These are phyloP conservation scores for Pyrenophora graminea DNA, from an alignment of 2,329 filamentous ascomycete species.

Conservation along the genomic window DNA sequence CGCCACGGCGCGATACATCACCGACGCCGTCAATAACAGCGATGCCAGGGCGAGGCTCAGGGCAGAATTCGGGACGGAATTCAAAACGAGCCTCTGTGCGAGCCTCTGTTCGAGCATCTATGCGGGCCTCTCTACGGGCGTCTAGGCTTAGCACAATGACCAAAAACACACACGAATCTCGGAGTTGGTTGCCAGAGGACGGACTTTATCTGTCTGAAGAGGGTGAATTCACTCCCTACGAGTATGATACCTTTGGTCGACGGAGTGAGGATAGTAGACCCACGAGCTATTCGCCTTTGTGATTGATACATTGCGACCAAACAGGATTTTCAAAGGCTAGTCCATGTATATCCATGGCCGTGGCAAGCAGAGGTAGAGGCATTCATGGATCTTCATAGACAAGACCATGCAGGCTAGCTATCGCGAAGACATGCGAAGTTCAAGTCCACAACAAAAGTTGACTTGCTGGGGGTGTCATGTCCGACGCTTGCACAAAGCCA, in stretches of 20 bases:
- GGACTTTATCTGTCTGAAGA: slow-evolving; percentile 30
- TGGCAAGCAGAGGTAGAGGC: neutral
- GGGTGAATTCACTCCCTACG: slow-evolving; percentile 23
- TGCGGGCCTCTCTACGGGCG: neutral
- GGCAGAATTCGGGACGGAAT: too few species aligned
- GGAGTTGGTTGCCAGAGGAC: slow-evolving; percentile 32
- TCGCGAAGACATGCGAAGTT: neutral
- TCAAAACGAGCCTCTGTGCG: too few species aligned
- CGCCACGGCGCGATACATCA: slow-evolving; percentile 7
- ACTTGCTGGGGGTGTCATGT: neutral
- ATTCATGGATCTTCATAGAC: neutral
- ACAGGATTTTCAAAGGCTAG: neutral
- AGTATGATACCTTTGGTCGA: slow-evolving; percentile 22
- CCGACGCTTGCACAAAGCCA: slow-evolving; percentile 1
- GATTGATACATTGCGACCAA: slow-evolving; percentile 1
- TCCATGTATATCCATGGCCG: neutral
- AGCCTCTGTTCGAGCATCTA: too few species aligned
- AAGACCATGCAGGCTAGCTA: neutral
- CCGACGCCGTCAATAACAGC: slow-evolving; percentile 12
- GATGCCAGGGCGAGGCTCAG: slow-evolving; percentile 4
- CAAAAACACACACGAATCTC: slow-evolving; percentile 20
- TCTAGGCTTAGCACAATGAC: slow-evolving; percentile 22
- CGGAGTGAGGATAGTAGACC: slow-evolving; percentile 19
- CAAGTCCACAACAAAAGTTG: neutral
- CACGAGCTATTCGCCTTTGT: slow-evolving; percentile 30